These are phyloP conservation scores for Tetragonia tetragonoides DNA, from an alignment of 148 eudicot genomes.

Conservation along the genomic window DNA sequence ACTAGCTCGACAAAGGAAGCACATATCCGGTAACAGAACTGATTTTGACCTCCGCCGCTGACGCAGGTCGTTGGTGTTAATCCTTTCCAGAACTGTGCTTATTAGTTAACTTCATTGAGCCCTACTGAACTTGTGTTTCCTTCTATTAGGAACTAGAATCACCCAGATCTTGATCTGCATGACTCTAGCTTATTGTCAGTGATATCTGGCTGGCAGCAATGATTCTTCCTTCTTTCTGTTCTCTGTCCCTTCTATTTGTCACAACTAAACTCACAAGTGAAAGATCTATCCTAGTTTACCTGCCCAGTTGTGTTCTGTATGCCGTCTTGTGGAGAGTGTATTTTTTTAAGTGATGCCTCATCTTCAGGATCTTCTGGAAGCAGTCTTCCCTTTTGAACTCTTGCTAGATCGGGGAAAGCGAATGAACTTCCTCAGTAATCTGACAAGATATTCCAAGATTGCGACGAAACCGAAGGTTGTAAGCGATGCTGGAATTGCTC, in stretches of 20 bases:
- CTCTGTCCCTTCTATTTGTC: not conserved
- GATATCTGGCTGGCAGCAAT: not conserved
- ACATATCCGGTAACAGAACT: too few relatives aligned
- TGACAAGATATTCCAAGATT: conserved; percentile 38
- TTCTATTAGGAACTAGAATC: not conserved
- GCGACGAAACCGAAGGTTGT: conserved; percentile 65
- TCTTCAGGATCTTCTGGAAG: conserved; percentile 83
- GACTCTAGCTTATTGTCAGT: not conserved
- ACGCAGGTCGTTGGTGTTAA: too few relatives aligned
- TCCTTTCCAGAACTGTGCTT: not conserved
- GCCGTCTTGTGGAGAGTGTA: conserved; percentile 8
- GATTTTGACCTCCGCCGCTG: too few relatives aligned
- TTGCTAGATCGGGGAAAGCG: conserved; percentile 74
- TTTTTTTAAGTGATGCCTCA: conserved; percentile 16
- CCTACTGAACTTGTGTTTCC: not conserved
- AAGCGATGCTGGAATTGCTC: conserved; percentile 83
- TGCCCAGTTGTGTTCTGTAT: not conserved
- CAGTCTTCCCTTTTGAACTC: conserved; percentile 89
- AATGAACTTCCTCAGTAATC: conserved; percentile 46
- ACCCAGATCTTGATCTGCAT: not conserved
- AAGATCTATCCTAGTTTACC: not conserved
- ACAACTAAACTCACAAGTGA: too few relatives aligned
- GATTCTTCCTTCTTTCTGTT: not conserved
- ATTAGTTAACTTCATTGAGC: not conserved
- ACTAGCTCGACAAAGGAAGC: too few relatives aligned